Base-by-base conservation (phyloP, 2,329 filamentous ascomycete species). In the Stromatinia cepivora region DNA sequence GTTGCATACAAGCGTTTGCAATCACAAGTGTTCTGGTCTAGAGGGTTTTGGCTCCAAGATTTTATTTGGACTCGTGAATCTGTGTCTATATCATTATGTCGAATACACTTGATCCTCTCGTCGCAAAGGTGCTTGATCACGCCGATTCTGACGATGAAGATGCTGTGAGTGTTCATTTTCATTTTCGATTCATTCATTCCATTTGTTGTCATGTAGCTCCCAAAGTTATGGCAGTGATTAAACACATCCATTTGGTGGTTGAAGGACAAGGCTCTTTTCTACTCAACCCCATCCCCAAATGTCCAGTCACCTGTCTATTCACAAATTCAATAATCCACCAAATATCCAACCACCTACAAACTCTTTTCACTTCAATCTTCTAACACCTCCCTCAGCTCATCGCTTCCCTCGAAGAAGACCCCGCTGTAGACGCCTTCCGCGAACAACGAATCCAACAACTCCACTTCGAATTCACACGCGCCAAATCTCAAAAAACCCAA, bases 381-480 rank as follows among this genome's bases (percentile, higher is more conserved):
- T 64, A 52, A 64, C 61, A 52, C 9, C 31, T 28, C 5, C n/a
- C 87, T 77, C 84, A 84, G 46, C 82, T 88, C 63, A 85, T 88
- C 68, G 84, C 84, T 22, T 82, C 84, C 70, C 82, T 88, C 56
- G 83, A 83, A 64, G 83, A 87, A 72, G 84, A 86, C 70, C 79
- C 79, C 10, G 82, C 82, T 8, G 76, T 87, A 45, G 82, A 84
- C 73, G 85, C 83, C 46, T 83, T 87, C 73, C 84, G 86, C 69
- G 86, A 87, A 75, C 82, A 84, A 73, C 81, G 86, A 50, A 81
- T 87, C 66, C 84, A 87, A 72, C 85, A 88, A 75, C 79, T 88
- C 20, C 85, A 87, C 75, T 80, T 81, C 53, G 86, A 88, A 75
- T 82, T 85, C 71, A 77, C 82, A 52, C 81, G 83, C 56, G 84